These are phyloP conservation scores for Brassica hybrid DNA, from an alignment of 441 rosid species.

Conservation along the genomic window DNA sequence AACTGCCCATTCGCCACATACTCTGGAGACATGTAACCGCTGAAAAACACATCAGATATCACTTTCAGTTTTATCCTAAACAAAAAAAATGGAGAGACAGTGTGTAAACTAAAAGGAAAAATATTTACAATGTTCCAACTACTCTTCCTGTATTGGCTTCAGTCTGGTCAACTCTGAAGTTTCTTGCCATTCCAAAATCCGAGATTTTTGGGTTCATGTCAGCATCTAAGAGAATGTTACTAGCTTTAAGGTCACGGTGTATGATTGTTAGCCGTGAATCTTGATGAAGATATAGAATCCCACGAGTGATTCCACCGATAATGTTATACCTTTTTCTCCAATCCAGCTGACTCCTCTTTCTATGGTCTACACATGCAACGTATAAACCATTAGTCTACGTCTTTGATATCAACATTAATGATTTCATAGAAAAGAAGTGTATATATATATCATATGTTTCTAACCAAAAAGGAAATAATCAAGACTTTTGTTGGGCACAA, in stretches of 20 bases:
- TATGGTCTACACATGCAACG: constrained; percentile 37
- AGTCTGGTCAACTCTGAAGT: constrained; percentile 41
- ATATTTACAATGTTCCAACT: constrained; percentile 40
- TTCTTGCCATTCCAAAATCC: constrained; percentile 54
- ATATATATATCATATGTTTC: constrained; percentile 2
- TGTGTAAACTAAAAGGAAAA: not conserved
- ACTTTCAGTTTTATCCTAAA: not conserved
- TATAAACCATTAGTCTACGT: not conserved
- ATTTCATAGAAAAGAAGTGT: not conserved
- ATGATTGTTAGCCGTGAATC: constrained; percentile 31
- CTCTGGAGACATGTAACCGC: constrained; percentile 35
- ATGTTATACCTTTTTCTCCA: constrained; percentile 52
- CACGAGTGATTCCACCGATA: constrained; percentile 28
- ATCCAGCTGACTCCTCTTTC: constrained; percentile 38
- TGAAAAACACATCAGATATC: constrained; percentile 5
- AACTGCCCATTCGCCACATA: constrained; percentile 23
- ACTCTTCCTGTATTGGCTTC: constrained; percentile 37
- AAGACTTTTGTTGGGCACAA: constrained; percentile 56
- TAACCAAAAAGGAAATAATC: constrained; percentile 48
- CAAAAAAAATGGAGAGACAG: not conserved
- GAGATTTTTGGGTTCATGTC: constrained; percentile 54
- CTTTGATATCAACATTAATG: not conserved
- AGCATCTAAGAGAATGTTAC: constrained; percentile 31
- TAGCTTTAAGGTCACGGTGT: constrained; percentile 32
- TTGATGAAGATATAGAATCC: not conserved